phyloP scores from a whole-genome alignment of 139 green algal genomes.

The Eudorina sp. region DNA sequence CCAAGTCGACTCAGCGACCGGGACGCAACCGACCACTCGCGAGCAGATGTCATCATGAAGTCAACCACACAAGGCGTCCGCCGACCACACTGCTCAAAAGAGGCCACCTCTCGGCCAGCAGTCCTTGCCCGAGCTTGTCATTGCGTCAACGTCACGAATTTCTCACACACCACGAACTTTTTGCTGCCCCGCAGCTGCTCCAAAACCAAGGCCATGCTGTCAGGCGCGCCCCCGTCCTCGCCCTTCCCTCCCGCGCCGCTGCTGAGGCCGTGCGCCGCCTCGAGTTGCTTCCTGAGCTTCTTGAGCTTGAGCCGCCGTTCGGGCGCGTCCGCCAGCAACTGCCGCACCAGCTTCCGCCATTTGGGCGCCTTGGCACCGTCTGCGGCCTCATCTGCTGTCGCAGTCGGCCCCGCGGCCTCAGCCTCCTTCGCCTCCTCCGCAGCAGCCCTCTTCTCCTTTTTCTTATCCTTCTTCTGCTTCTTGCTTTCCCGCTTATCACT shows the following conservation, averaged over 20 bases:
- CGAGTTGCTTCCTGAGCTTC: slow-evolving; percentile 53
- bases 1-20: too few species aligned
- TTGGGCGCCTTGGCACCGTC: slow-evolving; percentile 26
- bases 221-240: background rate
- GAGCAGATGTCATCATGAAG: too few species aligned
- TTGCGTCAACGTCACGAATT: slow-evolving; percentile 53
- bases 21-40: too few species aligned
- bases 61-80: too few species aligned
- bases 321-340: slow-evolving; percentile 56
- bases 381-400: too few species aligned
- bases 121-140: too few species aligned
- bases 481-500: background rate
- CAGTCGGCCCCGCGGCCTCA: background rate
- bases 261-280: slow-evolving; percentile 3
- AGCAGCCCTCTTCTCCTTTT: background rate
- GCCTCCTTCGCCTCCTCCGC: background rate
- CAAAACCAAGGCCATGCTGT: slow-evolving; percentile 26
- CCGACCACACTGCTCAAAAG: too few species aligned
- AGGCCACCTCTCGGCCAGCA: too few species aligned
- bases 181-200: slow-evolving; percentile 48
- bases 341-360: slow-evolving; percentile 57
- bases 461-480: slow-evolving; percentile 7
- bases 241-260: background rate
- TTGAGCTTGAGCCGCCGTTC: slow-evolving; percentile 58
- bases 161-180: slow-evolving; percentile 58